phyloP scores from a whole-genome alignment of 257 asterid species.

The Solanum pinnatisectum region DNA sequence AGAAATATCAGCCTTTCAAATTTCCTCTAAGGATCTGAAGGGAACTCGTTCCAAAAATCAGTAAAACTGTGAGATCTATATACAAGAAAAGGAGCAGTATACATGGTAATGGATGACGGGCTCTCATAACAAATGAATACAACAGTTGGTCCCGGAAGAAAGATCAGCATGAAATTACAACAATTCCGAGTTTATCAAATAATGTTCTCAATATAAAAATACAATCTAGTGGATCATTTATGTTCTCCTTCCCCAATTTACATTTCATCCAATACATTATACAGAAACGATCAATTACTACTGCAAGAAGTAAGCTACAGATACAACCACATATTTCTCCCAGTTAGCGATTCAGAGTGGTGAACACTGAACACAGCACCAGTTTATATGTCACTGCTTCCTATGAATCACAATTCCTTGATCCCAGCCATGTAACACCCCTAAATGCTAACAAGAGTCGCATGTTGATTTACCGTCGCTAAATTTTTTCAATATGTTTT shows the following conservation, averaged over 20 bases:
- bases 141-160: background rate
- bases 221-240: background rate
- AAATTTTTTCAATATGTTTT: too few species aligned
- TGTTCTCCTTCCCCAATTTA: background rate
- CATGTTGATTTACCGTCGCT: too few species aligned
- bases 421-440: background rate
- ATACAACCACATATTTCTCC: background rate
- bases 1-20: background rate
- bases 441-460: too few species aligned
- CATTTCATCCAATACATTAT: background rate
- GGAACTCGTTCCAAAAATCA: background rate
- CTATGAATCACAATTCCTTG: background rate
- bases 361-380: background rate
- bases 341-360: background rate
- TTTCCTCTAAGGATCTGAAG: background rate
- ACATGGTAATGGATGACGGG: background rate
- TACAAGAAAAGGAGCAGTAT: background rate
- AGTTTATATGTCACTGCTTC: background rate
- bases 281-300: background rate
- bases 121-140: background rate
- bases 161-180: background rate
- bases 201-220: background rate
- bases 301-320: background rate
- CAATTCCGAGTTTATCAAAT: background rate
- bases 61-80: background rate